Evolutionary conservation across 2,329 filamentous ascomycete species (phyloP).

Genomic region (Niveomyces coronatus): DNA sequence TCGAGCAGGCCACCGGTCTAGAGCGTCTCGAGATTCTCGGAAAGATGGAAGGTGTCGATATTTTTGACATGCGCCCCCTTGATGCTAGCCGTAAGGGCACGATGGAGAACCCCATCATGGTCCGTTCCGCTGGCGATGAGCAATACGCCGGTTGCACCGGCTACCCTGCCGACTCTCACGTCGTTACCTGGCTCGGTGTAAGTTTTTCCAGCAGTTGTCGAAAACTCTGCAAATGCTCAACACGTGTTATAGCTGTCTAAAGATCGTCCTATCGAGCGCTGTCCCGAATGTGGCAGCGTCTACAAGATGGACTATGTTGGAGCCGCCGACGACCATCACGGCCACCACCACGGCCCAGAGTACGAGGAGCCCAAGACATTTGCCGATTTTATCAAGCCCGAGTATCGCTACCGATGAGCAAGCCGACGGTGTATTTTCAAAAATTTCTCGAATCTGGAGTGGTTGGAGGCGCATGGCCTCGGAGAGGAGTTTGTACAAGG

Average conservation of each 20-base stretch:
- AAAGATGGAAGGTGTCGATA: conserved; percentile 97
- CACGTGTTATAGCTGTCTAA: conserved; percentile 76
- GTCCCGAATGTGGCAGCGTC: conserved; percentile 90
- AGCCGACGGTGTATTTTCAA: too few relatives aligned
- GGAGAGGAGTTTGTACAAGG: conserved; percentile 5
- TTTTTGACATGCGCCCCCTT: conserved; percentile 97
- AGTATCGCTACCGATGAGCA: conserved; percentile 69
- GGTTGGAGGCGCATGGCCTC: too few relatives aligned
- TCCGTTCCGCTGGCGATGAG: conserved; percentile 89
- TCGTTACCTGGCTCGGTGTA: conserved; percentile 84
- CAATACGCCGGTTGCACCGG: conserved; percentile 97
- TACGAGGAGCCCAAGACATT: conserved; percentile 90
- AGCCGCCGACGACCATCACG: conserved; percentile 61
- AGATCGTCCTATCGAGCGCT: conserved; percentile 86
- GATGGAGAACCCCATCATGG: conserved; percentile 76
- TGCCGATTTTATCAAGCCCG: conserved; percentile 87
- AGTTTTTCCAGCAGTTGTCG: conserved; percentile 29
- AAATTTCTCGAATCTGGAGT: too few relatives aligned
- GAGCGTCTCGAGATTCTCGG: conserved; percentile 98
- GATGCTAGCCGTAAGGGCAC: conserved; percentile 90
- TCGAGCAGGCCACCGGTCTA: conserved; percentile 93
- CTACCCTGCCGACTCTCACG: conserved; percentile 83
- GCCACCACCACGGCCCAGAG: conserved; percentile 48
- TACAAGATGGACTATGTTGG: conserved; percentile 98
- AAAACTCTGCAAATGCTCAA: conserved; percentile 10